Conservation (phyloP, 495 filamentous ascomycete genomes). For the Neurospora sp. region DNA sequence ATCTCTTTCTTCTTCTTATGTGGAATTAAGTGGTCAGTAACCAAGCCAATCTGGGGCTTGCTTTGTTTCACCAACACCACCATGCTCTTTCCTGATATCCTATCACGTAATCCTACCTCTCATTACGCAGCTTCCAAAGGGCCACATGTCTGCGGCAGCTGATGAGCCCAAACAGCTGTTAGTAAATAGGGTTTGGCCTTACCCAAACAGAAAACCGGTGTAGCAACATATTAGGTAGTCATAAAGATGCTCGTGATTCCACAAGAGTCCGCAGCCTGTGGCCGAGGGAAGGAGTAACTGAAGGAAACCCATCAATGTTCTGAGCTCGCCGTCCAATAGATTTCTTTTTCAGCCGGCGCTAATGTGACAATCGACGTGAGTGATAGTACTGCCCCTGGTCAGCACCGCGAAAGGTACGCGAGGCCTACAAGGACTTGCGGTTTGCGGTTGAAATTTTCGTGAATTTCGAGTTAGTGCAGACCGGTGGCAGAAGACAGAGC, state of each 20-base stretch:
- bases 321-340: neutral
- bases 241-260: neutral
- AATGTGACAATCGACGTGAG: neutral
- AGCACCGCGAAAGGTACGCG: neutral
- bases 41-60: neutral
- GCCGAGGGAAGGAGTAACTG: neutral
- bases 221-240: neutral
- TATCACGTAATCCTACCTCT: conserved; percentile 18
- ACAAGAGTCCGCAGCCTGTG: neutral
- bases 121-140: neutral
- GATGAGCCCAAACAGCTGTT: conserved; percentile 2
- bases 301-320: neutral
- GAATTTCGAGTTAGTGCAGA: neutral
- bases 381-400: neutral
- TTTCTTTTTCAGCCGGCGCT: neutral
- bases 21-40: neutral
- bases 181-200: neutral
- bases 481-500: neutral
- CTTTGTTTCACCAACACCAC: neutral
- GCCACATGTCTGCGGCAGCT: conserved; percentile 16
- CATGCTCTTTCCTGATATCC: neutral
- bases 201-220: neutral
- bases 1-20: neutral
- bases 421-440: neutral
- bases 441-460: neutral